phyloP scores from a whole-genome alignment of 805 yeast species.

The Kluyveromyces wickerhamii region DNA sequence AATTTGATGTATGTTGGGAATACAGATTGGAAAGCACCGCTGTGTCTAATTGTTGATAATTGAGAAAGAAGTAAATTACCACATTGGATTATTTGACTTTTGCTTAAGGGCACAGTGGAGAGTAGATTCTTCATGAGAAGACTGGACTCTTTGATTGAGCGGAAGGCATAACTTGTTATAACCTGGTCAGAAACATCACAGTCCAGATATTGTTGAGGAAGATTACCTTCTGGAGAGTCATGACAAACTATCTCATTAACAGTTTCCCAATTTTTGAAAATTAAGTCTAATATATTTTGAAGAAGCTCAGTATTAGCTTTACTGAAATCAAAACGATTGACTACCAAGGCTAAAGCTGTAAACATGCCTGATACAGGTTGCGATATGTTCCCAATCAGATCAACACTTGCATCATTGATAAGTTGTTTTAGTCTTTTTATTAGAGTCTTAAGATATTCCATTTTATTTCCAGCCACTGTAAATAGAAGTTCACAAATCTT shows the following conservation, averaged over 20 bases:
- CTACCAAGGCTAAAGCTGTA: constrained; percentile 45
- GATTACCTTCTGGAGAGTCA: constrained; percentile 64
- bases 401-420: constrained; percentile 28
- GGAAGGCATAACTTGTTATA: constrained; percentile 67
- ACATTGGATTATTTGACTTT: constrained; percentile 21
- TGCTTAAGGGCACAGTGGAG: constrained; percentile 20
- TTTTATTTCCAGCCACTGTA: constrained; percentile 26
- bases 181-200: constrained; percentile 36
- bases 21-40: constrained; percentile 88
- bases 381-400: constrained; percentile 38
- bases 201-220: constrained; percentile 40
- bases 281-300: constrained; percentile 10
- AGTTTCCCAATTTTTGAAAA: constrained; percentile 28
- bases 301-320: neutral
- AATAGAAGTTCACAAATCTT: constrained; percentile 49
- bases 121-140: constrained; percentile 42
- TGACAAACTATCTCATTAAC: constrained; percentile 44
- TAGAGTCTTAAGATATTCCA: constrained; percentile 27
- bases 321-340: constrained; percentile 24
- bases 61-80: constrained; percentile 59
- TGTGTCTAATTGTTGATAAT: constrained; percentile 66
- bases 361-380: constrained; percentile 64
- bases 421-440: constrained; percentile 30
- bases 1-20: constrained; percentile 70
- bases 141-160: constrained; percentile 72